Evolutionary conservation across 2,329 filamentous ascomycete species (phyloP).

Genomic region (Sporothrix globosa): DNA sequence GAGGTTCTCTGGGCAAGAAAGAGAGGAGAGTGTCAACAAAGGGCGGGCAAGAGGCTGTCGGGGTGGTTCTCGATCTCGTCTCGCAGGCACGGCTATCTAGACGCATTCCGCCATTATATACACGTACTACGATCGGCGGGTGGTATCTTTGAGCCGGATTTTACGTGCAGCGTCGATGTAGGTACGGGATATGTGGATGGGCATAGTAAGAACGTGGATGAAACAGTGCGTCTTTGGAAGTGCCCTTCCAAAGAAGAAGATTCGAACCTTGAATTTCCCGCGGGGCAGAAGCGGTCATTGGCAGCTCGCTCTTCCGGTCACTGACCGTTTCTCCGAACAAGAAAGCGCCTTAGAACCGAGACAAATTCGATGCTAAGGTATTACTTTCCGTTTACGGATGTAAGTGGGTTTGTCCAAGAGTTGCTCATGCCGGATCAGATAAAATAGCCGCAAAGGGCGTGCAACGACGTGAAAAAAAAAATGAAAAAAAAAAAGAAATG

Average conservation of each 20-base stretch:
- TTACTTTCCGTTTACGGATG: slow-evolving; percentile 8
- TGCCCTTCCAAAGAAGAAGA: too few species aligned
- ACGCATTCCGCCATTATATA: slow-evolving; percentile 23
- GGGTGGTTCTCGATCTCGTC: neutral
- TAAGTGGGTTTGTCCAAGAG: slow-evolving; percentile 1
- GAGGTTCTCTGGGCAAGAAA: neutral
- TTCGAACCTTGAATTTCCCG: slow-evolving; percentile 17
- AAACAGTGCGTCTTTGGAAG: too few species aligned
- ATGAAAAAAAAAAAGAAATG: neutral
- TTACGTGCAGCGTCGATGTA: neutral
- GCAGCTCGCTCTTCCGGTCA: slow-evolving; percentile 20
- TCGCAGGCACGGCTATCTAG: slow-evolving; percentile 14
- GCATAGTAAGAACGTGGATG: too few species aligned
- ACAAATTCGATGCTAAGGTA: neutral
- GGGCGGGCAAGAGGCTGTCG: neutral
- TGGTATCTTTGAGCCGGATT: slow-evolving; percentile 7
- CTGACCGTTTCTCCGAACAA: slow-evolving; percentile 24
- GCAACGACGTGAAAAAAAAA: neutral
- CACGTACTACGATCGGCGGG: neutral
- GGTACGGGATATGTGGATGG: neutral
- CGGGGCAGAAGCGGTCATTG: slow-evolving; percentile 15
- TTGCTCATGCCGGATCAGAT: neutral
- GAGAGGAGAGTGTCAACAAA: neutral
- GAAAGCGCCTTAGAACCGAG: neutral
- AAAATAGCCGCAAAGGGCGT: neutral